Conservation (phyloP, 192 early-diverging fungal genomes). For the Coemansia sp. region DNA sequence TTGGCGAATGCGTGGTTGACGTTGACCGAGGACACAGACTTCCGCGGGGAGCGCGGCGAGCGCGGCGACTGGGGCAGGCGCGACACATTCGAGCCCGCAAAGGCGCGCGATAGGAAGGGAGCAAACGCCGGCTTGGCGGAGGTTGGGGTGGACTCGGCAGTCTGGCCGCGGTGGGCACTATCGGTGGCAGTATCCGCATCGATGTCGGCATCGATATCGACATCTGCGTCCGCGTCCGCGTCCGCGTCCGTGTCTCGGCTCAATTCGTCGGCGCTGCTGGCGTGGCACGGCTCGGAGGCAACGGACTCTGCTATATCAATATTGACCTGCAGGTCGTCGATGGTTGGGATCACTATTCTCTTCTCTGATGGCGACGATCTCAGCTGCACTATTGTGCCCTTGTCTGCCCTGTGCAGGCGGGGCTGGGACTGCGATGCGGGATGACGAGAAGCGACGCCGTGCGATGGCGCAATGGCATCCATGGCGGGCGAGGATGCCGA, state of each 20-base stretch:
- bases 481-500: neutral
- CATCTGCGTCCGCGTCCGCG: slow-evolving; percentile 8
- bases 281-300: neutral
- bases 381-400: slow-evolving; percentile 52
- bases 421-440: slow-evolving; percentile 19
- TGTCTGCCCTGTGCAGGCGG: slow-evolving; percentile 43
- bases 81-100: neutral
- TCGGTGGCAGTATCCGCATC: slow-evolving; percentile 3
- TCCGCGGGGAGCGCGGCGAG: slow-evolving; percentile 16
- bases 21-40: slow-evolving; percentile 36
- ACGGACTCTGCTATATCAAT: too few species aligned
- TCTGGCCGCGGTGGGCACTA: neutral
- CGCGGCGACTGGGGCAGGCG: neutral
- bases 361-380: slow-evolving; percentile 35
- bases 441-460: too few species aligned
- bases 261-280: neutral
- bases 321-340: slow-evolving; percentile 36
- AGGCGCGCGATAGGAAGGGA: neutral
- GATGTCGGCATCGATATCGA: neutral
- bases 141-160: neutral
- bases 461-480: neutral
- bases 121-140: neutral
- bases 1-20: slow-evolving; percentile 21
- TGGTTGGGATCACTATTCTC: slow-evolving; percentile 32
- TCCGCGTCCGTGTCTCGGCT: neutral